A percentile compares a stretch with the other conserved stretches of the same genome.
Conservation (phyloP, 768 basidiomycete genomes). For the Naganishia friedmannii region DNA sequence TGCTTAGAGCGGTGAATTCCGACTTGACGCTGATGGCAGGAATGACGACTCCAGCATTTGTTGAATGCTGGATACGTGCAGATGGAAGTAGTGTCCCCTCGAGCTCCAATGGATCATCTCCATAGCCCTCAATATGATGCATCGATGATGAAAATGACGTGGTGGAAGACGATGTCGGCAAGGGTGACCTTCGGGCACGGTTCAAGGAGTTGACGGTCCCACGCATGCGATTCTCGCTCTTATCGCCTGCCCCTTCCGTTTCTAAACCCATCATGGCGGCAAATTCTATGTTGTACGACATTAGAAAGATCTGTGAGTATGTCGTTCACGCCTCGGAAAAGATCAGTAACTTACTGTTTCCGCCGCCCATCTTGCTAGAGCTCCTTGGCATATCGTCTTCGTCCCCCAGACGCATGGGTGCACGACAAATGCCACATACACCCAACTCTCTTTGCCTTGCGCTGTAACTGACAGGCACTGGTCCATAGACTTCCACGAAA, state of each 20-base stretch:
- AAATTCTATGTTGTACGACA: not conserved
- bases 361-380: constrained; percentile 1
- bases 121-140: constrained; percentile 64
- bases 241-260: not conserved
- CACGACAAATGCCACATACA: constrained; percentile 92
- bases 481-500: constrained; percentile 94
- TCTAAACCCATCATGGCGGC: constrained; percentile 31
- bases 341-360: constrained; percentile 10
- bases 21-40: constrained; percentile 91
- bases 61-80: constrained; percentile 10
- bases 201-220: not conserved
- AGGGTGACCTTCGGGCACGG: not conserved
- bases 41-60: constrained; percentile 66
- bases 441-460: constrained; percentile 77
- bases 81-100: constrained; percentile 18
- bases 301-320: not conserved
- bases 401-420: constrained; percentile 93
- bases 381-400: constrained; percentile 59
- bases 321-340: not conserved
- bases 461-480: constrained; percentile 56
- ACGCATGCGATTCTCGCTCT: not conserved
- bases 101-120: constrained; percentile 81
- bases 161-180: constrained; percentile 7
- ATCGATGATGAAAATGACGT: constrained; percentile 25
- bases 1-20: constrained; percentile 78